These are phyloP conservation scores for Phaeolepiota aurea DNA, from an alignment of 768 basidiomycete species.

Conservation along the genomic window DNA sequence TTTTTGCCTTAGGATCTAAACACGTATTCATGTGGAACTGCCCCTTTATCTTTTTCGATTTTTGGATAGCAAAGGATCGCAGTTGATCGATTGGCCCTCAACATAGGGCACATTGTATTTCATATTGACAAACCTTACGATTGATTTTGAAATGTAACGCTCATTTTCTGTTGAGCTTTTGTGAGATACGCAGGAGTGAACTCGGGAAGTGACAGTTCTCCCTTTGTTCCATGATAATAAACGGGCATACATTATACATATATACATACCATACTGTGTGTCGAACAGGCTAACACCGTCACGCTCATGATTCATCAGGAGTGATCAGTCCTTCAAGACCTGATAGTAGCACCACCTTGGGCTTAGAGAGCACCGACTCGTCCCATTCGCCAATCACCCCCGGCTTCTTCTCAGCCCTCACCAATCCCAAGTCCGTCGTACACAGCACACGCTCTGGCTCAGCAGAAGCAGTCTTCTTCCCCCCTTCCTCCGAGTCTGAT, in stretches of 20 bases:
- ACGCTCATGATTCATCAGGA: conserved; percentile 9
- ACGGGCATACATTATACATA: conserved; percentile 1
- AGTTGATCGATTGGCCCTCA: no score
- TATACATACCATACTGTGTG: conserved; percentile 1
- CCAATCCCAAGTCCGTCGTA: conserved; percentile 52
- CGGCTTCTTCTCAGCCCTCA: conserved; percentile 27
- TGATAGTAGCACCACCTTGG: conserved; percentile 45
- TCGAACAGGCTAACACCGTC: not conserved
- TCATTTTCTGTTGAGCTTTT: no score
- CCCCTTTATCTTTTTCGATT: no score
- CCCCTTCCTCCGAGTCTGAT: not conserved
- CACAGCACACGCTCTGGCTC: conserved; percentile 34
- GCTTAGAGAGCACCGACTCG: conserved; percentile 38
- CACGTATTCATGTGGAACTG: no score
- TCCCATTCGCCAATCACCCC: conserved; percentile 39
- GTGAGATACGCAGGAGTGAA: no score
- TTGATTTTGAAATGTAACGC: no score
- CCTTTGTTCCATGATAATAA: no score
- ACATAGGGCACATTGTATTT: no score
- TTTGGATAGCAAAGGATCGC: no score
- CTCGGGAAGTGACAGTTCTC: no score
- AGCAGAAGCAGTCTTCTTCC: conserved; percentile 7
- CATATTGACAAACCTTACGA: no score
- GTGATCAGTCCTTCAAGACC: conserved; percentile 23
- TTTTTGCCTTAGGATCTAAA: no score